Conservation (phyloP, 805 yeast species). For the Jamesozyma hellenica region DNA sequence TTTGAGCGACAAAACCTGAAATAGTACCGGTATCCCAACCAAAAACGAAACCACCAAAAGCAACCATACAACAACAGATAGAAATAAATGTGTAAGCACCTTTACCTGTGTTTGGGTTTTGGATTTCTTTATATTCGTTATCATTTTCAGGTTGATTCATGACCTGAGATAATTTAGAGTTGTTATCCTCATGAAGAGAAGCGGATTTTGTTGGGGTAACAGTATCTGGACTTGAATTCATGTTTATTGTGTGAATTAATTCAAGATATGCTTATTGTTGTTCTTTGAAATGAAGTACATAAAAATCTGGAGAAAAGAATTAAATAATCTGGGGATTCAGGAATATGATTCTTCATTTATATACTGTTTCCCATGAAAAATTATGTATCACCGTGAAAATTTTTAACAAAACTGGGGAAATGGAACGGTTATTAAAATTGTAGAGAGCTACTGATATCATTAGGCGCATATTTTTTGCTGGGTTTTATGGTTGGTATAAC, state of each 20-base stretch:
- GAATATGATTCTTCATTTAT: too few relatives aligned
- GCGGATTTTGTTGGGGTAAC: slow-evolving; percentile 9
- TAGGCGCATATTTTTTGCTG: too few relatives aligned
- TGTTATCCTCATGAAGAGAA: slow-evolving; percentile 6
- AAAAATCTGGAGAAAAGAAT: neutral
- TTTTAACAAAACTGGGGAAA: too few relatives aligned
- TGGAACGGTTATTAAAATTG: too few relatives aligned
- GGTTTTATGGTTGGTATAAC: too few relatives aligned
- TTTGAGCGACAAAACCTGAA: slow-evolving; percentile 22
- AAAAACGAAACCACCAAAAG: slow-evolving; percentile 3
- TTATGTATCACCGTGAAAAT: too few relatives aligned
- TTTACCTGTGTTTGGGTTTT: slow-evolving; percentile 3
- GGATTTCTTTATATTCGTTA: slow-evolving; percentile 6
- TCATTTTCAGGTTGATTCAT: slow-evolving; percentile 5
- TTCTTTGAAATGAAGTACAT: neutral
- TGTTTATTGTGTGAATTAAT: neutral
- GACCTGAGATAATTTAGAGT: slow-evolving; percentile 10
- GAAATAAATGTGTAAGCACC: slow-evolving; percentile 1
- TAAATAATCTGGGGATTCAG: neutral
- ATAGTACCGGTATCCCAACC: slow-evolving; percentile 3
- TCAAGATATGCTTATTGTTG: neutral
- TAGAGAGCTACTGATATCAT: too few relatives aligned
- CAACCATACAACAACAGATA: slow-evolving; percentile 1
- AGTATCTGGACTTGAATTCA: slow-evolving; percentile 9
- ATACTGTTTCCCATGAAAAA: too few relatives aligned